Conservation (phyloP, 2,329 filamentous ascomycete genomes). For the Aspergillus awamori region DNA sequence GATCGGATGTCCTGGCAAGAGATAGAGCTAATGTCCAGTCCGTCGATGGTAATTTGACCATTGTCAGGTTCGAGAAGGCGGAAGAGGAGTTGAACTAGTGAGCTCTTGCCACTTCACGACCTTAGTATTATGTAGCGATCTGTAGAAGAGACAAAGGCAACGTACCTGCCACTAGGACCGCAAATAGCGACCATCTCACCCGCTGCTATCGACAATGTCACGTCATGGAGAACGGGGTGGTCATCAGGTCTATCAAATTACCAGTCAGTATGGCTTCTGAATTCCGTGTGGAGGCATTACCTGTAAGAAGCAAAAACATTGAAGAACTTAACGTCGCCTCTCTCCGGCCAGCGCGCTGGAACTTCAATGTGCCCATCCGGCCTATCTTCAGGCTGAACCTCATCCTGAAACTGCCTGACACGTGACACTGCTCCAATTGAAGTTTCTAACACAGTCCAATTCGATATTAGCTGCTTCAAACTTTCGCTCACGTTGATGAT, state of each 20-base stretch:
- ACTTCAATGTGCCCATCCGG: constrained; percentile 55
- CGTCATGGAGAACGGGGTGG: constrained; percentile 19
- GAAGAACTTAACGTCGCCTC: constrained; percentile 11
- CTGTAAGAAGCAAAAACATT: constrained; percentile 10
- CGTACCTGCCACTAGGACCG: constrained; percentile 20
- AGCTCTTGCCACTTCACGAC: not conserved
- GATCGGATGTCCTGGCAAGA: not conserved
- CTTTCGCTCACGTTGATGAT: constrained; percentile 51
- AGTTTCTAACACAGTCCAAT: constrained; percentile 58
- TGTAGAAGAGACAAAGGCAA: not conserved
- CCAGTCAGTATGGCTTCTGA: not conserved
- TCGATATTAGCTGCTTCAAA: constrained; percentile 47
- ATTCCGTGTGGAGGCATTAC: not conserved
- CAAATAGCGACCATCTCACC: constrained; percentile 35
- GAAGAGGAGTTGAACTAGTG: not conserved
- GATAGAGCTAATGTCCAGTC: not conserved
- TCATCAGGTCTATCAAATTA: not conserved
- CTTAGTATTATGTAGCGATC: not conserved
- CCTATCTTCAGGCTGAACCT: constrained; percentile 49
- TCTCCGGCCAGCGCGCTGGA: constrained; percentile 41
- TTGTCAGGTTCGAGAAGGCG: not conserved
- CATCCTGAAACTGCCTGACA: constrained; percentile 31
- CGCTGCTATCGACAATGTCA: constrained; percentile 24
- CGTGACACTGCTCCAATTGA: constrained; percentile 50
- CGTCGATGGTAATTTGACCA: not conserved